Evolutionary conservation across 2,329 filamentous ascomycete genomes (phyloP), one percentile per base, ranked within the genome.

Genomic region (Colletotrichum musae): DNA sequence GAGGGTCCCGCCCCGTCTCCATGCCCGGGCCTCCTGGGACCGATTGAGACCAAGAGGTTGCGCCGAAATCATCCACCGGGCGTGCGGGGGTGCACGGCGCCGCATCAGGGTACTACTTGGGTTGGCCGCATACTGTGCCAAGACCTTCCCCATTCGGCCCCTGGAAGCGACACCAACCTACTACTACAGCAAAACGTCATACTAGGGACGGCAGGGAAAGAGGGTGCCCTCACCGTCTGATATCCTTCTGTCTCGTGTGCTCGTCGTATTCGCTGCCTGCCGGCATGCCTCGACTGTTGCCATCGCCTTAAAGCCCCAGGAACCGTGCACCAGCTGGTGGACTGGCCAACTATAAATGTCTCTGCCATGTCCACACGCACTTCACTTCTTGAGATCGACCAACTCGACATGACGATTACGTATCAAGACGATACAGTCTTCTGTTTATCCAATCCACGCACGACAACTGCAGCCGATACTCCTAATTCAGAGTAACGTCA

Each of bases 251-350:
- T 51, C n/a, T 60, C 45, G 24, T 51, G 24, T 32, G 41, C 43
- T 21, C 16, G 41, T 39, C 60, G 60, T 58, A 64, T 58, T 64
- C 53, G 65, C 21, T 28, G 28, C 15, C 21, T 26, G 48, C 7
- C 39, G 6, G 54, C 24, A 36, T 24, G 52, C 56, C n/a, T 63
- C 24, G n/a, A 63, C 26, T 28, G 26, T 26, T 53, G 47, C 43
- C 65, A 68, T 58, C 18, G 39, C 53, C 21, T 13, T 18, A 26
- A 50, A 43, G 41, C 47, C 15, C 24, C 6, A 16, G 18, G 16
- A 51, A 47, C 32, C 51, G 51, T 66, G 64, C 58, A 28, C 39
- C 13, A 7, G 13, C 15, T 58, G 6, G 13, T 39, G 45, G 45
- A n/a, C 24, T 39, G 47, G 18, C 21, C 36, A 36, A 2, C 32